Percentiles rank a stretch among this genome's conserved stretches.
Conservation (phyloP, 2,329 filamentous ascomycete species). For the Thielaviopsis populi region DNA sequence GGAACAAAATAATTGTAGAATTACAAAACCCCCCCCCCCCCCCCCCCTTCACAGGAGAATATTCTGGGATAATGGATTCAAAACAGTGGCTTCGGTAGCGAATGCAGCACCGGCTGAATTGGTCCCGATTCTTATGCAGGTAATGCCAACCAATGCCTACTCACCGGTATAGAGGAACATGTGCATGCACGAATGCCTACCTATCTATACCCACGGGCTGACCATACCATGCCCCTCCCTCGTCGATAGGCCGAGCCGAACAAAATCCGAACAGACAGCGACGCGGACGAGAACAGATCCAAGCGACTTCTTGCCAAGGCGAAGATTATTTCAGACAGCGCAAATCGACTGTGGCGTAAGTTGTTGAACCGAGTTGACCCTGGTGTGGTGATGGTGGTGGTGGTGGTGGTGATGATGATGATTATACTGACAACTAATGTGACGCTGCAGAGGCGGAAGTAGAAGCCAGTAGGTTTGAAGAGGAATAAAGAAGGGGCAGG, state of each 20-base stretch:
- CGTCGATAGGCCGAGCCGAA: constrained; percentile 49
- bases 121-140: constrained; percentile 57
- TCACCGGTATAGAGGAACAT: constrained; percentile 1
- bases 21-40: too few species aligned
- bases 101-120: constrained; percentile 54
- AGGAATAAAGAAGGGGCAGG: not conserved
- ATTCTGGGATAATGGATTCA: constrained; percentile 65
- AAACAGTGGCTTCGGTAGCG: constrained; percentile 50
- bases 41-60: constrained; percentile 36
- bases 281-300: constrained; percentile 42
- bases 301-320: constrained; percentile 53
- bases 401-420: not conserved
- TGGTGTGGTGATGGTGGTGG: not conserved
- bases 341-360: constrained; percentile 54
- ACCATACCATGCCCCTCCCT: too few species aligned
- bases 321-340: constrained; percentile 50
- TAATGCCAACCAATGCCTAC: constrained; percentile 24
- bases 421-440: not conserved
- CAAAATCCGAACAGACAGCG: constrained; percentile 40
- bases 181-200: not conserved
- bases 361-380: constrained; percentile 12
- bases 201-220: not conserved
- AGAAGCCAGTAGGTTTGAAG: not conserved
- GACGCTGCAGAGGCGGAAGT: not conserved
- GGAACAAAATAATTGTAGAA: too few species aligned